phyloP scores from a whole-genome alignment of 371 early-diverging fungal species.

The Dichotomocladium elegans region DNA sequence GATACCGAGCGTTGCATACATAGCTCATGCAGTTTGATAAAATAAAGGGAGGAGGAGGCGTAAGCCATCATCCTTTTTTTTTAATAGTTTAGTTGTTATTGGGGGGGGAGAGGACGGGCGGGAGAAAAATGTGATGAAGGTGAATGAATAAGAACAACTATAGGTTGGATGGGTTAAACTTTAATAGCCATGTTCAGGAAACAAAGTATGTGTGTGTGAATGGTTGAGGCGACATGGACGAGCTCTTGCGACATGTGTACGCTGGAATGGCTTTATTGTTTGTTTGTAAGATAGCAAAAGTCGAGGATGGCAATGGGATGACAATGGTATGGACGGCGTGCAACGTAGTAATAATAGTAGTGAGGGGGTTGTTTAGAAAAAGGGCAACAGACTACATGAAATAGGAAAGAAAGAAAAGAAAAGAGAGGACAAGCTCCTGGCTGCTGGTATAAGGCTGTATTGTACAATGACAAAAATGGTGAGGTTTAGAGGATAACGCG shows the following conservation, averaged over 20 bases:
- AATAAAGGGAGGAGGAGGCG: neutral
- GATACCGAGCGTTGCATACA: no score
- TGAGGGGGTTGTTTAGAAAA: neutral
- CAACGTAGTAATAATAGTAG: neutral
- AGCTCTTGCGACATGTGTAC: neutral
- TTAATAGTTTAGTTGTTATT: no score
- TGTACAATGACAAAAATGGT: neutral
- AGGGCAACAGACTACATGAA: no score
- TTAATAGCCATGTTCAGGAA: neutral
- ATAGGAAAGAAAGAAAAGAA: neutral
- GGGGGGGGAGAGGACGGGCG: no score
- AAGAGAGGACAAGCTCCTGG: neutral
- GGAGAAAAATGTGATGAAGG: neutral
- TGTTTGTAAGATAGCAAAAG: no score
- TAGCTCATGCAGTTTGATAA: neutral
- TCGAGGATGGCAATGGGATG: no score
- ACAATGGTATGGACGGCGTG: neutral
- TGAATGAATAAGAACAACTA: neutral
- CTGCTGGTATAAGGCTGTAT: neutral
- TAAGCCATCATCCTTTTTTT: neutral
- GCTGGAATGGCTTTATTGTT: no score
- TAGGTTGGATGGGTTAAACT: neutral
- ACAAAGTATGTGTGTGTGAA: neutral
- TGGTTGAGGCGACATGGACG: neutral
- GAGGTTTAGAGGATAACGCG: constrained; percentile 1